Base-by-base conservation (phyloP, 1,139 yeast genomes). In the Saccharomycopsis hybrid region DNA sequence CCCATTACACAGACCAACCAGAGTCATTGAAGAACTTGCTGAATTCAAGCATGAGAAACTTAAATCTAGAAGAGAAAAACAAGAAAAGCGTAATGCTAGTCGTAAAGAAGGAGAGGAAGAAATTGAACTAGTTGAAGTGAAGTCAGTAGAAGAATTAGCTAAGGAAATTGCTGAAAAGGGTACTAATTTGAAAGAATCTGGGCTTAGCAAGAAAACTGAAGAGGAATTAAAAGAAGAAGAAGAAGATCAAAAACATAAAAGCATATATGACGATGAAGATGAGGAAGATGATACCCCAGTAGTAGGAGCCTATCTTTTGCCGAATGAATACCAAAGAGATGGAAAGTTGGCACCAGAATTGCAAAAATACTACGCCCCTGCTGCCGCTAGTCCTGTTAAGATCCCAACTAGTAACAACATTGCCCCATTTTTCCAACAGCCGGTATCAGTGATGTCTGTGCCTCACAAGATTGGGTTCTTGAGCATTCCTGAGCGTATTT, bases 381-480 rank as follows among this genome's bases (percentile, higher is more conserved):
- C 61, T 13, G 61, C 62, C 52, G 60, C 65, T 4, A 64, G 3
- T 2, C 54, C 61, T 3, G 54, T 38, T 36, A 62, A 56, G 60
- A 63, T 57, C 56, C 65, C 48, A 46, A 55, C 59, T 3, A 33
- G 53, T 3, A 56, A 74, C 11, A 68, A 73, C 7, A 68, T 79
- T 4, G 83, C 90, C 0, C 78, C 76, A 36, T 66, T 82, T 44
- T 80, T 82, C 59, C 80, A 81, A 55, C 94, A 87, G 58, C 92
- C 96, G 5, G 70, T 89, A 7, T 72, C 81, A 32, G 87, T 84
- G 27, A 74, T 84, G 52, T 80, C 89, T 5, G 79, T 84, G 43
- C 90, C 87, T 28, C 86, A 82, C 59, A 64, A 88, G 37, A 68
- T 85, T 30, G 98, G 98, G 1, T 85, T 94, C 65, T 60, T 76